Percentiles rank a stretch among this genome's conserved stretches.
These are phyloP conservation scores for Globisporangium polare DNA, from an alignment of 352 stramenopile species.

Conservation along the genomic window DNA sequence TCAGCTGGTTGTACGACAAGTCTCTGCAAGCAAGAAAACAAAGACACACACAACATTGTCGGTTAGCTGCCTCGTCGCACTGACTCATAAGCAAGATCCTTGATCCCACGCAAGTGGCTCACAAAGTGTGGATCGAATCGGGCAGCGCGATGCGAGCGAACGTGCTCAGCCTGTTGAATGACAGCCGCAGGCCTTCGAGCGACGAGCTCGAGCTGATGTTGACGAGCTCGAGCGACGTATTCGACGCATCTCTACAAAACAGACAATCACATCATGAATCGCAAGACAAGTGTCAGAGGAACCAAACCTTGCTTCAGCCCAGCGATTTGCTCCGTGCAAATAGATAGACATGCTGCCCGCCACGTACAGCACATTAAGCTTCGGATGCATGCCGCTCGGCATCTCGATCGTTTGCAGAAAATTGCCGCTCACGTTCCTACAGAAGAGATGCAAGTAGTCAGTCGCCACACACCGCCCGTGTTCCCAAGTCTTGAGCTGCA, in stretches of 20 bases:
- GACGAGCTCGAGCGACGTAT: slow-evolving; percentile 9
- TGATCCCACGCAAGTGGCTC: not conserved
- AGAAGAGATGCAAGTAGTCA: not conserved
- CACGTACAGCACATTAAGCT: slow-evolving; percentile 11
- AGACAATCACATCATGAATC: no score
- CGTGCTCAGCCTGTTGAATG: slow-evolving; percentile 13
- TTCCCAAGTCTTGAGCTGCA: not conserved
- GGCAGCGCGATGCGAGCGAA: slow-evolving; percentile 8
- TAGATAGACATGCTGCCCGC: not conserved
- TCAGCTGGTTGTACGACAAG: slow-evolving; percentile 13
- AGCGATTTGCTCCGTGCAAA: no score
- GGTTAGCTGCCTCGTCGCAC: not conserved
- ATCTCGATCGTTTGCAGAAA: not conserved
- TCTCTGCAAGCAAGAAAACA: slow-evolving; percentile 5
- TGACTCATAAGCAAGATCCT: not conserved
- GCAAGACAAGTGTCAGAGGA: no score
- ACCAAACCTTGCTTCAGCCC: not conserved
- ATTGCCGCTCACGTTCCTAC: slow-evolving; percentile 10
- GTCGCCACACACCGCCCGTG: not conserved
- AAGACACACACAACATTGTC: not conserved
- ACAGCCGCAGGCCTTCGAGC: slow-evolving; percentile 9
- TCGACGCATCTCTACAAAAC: slow-evolving; percentile 9
- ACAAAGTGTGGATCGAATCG: slow-evolving; percentile 10
- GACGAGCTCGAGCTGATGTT: not conserved
- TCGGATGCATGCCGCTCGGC: not conserved